These are phyloP conservation scores for Coffea eugenioides DNA, from an alignment of 257 asterid genomes.

Conservation along the genomic window DNA sequence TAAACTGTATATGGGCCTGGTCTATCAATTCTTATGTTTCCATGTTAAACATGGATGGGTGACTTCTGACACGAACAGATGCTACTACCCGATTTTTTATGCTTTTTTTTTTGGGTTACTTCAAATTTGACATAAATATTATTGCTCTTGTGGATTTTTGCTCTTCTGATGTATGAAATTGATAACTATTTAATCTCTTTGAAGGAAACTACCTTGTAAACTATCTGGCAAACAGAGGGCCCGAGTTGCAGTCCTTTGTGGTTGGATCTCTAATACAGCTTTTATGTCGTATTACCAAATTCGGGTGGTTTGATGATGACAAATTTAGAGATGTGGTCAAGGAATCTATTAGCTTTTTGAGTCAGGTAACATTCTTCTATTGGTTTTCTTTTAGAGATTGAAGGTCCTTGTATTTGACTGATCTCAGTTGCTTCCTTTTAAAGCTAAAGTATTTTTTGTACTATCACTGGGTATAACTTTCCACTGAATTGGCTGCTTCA, in stretches of 20 bases:
- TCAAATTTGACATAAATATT: background rate
- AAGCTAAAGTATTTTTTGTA: background rate
- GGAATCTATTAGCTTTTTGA: conserved; percentile 84
- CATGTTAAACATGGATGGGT: background rate
- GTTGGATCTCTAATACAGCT: conserved; percentile 86
- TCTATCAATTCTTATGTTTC: background rate
- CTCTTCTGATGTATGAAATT: conserved; percentile 8
- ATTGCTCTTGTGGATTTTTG: background rate
- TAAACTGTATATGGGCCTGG: background rate
- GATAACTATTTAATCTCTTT: conserved; percentile 40
- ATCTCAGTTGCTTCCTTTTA: background rate
- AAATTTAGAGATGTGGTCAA: conserved; percentile 82
- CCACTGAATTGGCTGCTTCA: background rate
- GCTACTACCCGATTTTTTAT: background rate
- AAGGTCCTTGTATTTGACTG: background rate
- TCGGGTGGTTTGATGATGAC: conserved; percentile 98
- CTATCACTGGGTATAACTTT: no score
- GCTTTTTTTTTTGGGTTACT: background rate
- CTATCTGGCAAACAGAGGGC: conserved; percentile 98
- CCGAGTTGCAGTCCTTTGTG: conserved; percentile 91
- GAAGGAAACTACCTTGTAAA: conserved; percentile 95
- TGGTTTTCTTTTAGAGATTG: background rate
- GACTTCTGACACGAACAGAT: background rate
- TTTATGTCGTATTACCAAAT: conserved; percentile 90
- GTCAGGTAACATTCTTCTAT: conserved; percentile 56